phyloP scores from a whole-genome alignment of 768 basidiomycete genomes.

The Obba rivulosa region DNA sequence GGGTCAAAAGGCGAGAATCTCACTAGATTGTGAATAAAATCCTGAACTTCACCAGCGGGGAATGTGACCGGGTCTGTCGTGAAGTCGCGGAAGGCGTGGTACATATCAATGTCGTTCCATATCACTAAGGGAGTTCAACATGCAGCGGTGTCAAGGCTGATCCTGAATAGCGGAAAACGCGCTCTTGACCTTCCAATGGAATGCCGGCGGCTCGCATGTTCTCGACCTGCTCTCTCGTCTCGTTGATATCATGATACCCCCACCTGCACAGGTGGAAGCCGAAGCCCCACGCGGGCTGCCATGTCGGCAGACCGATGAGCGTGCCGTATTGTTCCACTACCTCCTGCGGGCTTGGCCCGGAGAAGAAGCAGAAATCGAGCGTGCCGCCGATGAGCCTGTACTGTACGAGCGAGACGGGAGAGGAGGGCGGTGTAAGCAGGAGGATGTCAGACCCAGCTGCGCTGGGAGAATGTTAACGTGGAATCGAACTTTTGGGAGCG shows the following conservation, averaged over 20 bases:
- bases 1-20: too few species aligned
- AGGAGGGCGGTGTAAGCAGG: constrained; percentile 50
- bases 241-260: constrained; percentile 48
- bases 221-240: constrained; percentile 47
- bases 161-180: too few species aligned
- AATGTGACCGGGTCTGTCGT: constrained; percentile 62
- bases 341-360: constrained; percentile 36
- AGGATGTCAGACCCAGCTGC: constrained; percentile 73
- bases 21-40: constrained; percentile 54
- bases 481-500: not conserved
- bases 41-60: constrained; percentile 45
- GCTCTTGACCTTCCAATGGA: constrained; percentile 65
- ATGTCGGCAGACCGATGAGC: constrained; percentile 59
- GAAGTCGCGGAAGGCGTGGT: constrained; percentile 65
- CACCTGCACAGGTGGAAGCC: constrained; percentile 72
- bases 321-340: constrained; percentile 68
- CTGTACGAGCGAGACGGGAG: constrained; percentile 54
- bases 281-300: constrained; percentile 72
- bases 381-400: constrained; percentile 73
- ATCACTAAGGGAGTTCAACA: constrained; percentile 37
- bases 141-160: too few species aligned
- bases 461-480: constrained; percentile 25
- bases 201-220: constrained; percentile 66
- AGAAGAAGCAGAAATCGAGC: constrained; percentile 74
- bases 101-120: constrained; percentile 78